These are phyloP conservation scores for Tephrocybe rancida DNA, from an alignment of 768 basidiomycete species.

Conservation along the genomic window DNA sequence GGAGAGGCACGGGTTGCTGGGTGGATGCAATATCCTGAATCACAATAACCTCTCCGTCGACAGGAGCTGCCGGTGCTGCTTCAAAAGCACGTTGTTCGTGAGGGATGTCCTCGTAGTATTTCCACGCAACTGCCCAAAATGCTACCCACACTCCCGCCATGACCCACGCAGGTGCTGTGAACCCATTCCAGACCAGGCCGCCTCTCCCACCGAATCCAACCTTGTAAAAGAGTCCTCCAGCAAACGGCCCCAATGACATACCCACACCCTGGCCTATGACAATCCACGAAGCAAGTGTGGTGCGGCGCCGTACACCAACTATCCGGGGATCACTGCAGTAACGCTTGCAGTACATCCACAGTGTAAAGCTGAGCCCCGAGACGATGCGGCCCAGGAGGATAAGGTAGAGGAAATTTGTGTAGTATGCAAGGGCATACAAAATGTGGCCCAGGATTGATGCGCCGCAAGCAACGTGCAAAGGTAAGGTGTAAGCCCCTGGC, in stretches of 20 bases:
- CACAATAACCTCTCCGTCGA: background rate
- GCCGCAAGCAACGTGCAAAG: constrained; percentile 57
- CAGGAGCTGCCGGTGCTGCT: background rate
- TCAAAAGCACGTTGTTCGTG: background rate
- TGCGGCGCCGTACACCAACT: constrained; percentile 63
- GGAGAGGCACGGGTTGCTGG: constrained; percentile 2
- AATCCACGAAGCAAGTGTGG: constrained; percentile 62
- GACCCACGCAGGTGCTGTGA: constrained; percentile 67
- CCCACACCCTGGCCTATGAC: constrained; percentile 66
- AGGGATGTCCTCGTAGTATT: constrained; percentile 13
- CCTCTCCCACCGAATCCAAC: constrained; percentile 50
- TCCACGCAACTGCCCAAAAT: constrained; percentile 43
- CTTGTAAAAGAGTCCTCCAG: constrained; percentile 64
- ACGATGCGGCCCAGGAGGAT: constrained; percentile 74
- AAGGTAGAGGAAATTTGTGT: constrained; percentile 60
- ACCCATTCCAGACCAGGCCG: constrained; percentile 59
- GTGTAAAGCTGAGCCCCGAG: constrained; percentile 58
- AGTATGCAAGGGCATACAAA: constrained; percentile 64
- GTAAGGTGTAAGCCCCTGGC: constrained; percentile 54
- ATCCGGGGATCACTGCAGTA: constrained; percentile 75
- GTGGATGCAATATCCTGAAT: background rate
- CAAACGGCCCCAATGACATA: constrained; percentile 64
- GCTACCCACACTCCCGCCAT: constrained; percentile 56
- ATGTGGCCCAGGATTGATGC: constrained; percentile 57
- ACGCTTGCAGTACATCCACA: constrained; percentile 69